Evolutionary conservation across 441 rosid species (phyloP), one percentile per base, ranked within the genome.

Genomic region (Biscutella laevigata): DNA sequence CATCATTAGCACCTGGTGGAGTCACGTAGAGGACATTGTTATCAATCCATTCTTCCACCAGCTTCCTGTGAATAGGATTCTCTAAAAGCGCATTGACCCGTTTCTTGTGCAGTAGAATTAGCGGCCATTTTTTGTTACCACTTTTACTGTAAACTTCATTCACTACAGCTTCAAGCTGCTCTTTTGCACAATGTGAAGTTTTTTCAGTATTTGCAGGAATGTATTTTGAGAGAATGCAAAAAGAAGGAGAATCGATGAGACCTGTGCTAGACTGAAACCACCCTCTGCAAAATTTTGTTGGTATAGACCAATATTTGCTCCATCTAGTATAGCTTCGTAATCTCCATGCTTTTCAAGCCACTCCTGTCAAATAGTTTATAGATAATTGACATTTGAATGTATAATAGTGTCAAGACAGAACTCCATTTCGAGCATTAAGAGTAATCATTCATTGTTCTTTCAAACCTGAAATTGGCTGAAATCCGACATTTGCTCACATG

Each of bases 1-100:
- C 95, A 77, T 90, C 95, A 70, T 86, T 90, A 5, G 89, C 84
- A 61, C 97, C 97, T 36, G 75, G 75, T 34, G 97, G 95, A 6
- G 94, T 86, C 8, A 76, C 59, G 51, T 82, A 86, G 7, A 90
- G 59, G 58, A 75, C 74, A 44, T 74, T 80, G n/a, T 77, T 72
- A 35, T 45, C 63, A 17, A 67, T 74, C 95, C 94, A 90, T 41
- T 82, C 89, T 20, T 82, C 74, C 2, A 86, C 74, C 52, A 74
- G 34, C 68, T 66, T 54, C 52, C 86, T 63, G 29, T 72, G 57
- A 11, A 70, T 65, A 32, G 79, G 75, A 65, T 73, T 73, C 55
- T 70, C 87, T 57, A 77, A 57, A 44, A 86, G 81, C 21, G 74
- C 68, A 3, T 55, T 72, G 6, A 77, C 68, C 38, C 94, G 85